Base-by-base conservation (phyloP, 2,329 filamentous ascomycete genomes). In the Calonectria pseudoturangicola region DNA sequence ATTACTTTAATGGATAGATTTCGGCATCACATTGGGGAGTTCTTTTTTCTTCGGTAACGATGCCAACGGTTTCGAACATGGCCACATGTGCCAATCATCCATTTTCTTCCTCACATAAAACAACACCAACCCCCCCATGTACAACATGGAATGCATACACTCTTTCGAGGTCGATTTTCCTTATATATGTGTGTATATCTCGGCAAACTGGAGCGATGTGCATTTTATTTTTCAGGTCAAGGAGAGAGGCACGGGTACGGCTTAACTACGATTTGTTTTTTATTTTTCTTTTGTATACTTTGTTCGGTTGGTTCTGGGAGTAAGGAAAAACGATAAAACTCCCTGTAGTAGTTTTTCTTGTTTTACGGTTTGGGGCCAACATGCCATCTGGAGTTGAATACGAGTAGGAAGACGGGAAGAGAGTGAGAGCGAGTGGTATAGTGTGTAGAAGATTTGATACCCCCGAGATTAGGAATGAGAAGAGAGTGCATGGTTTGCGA, bases 1-100 rank as follows among this genome's bases (percentile, higher is more conserved):
- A 72, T 72, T 72, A 72, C 48, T 72, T 62, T 27, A 60, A 66
- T n/a, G 41, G 70, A 70, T 72, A 72, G 70, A 72, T 30, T 72
- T 72, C 68, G 68, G 48, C 25, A 47, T 36, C 43, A 21, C 58
- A 28, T 28, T 8, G 18, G 48, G 56, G 27, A n/a, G 16, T 50
- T 51, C 12, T 36, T 41, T 33, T 6, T 36, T 36, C 39, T 65
- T 39, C 30, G 58, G 45, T 45, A n/a, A 68, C 33, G 54, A 65
- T 50, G 39, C 21, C 25, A 47, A 58, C 8, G 15, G 60, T 30
- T 45, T 62, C 18, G 45, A 51, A 65, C 25, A 33, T n/a, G 70
- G 70, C 43, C 28, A n/a, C 28, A 16, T 45, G 65, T 58, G 56
- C 41, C 43, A 66, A 21, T 30, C 27, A 71, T 71, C 67, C 28